phyloP scores from a whole-genome alignment of 148 eudicot species.

The Euryodendron excelsum region DNA sequence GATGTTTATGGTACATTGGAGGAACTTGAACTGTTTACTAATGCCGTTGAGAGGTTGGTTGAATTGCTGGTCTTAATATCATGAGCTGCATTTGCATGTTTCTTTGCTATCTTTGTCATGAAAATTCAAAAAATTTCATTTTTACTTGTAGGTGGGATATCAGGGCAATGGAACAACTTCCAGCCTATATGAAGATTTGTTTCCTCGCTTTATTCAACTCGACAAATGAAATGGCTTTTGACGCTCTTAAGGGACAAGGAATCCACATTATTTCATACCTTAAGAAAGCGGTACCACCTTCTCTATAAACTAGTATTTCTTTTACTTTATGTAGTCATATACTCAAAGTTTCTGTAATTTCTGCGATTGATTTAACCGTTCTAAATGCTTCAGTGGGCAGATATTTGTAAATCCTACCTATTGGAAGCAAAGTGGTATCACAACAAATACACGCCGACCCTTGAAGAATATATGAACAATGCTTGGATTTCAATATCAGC shows the following conservation, averaged over 20 bases:
- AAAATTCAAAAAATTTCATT: background rate
- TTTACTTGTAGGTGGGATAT: constrained; percentile 9
- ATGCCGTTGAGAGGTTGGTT: no score
- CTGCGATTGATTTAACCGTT: background rate
- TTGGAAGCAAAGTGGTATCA: constrained; percentile 31
- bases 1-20: no score
- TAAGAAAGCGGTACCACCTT: background rate
- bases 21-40: no score
- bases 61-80: no score
- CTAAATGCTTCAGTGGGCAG: constrained; percentile 24
- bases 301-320: background rate
- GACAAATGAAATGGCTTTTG: no score
- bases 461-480: constrained; percentile 28
- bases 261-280: constrained; percentile 11
- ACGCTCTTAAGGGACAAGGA: no score
- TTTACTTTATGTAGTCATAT: background rate
- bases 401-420: constrained; percentile 11
- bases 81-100: no score
- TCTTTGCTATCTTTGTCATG: background rate
- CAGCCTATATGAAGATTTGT: no score
- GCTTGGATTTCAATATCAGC: no score
- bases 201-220: no score
- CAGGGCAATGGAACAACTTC: constrained; percentile 11
- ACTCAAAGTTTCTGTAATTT: no score
- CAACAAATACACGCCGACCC: constrained; percentile 16